Conservation (phyloP, 306 rosid species). For the Erythrophleum fordii region DNA sequence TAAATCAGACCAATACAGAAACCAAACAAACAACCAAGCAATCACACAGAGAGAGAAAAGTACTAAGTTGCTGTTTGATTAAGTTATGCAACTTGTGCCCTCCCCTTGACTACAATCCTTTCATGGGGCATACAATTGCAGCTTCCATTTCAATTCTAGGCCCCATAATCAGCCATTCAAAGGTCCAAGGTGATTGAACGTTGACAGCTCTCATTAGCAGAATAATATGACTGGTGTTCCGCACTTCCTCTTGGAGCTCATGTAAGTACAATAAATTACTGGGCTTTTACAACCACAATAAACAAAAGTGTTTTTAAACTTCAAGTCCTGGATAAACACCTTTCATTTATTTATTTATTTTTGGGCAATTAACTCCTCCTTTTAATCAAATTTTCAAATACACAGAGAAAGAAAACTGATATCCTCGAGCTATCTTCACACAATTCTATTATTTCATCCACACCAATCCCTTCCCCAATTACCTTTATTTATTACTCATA, state of each 20-base stretch:
- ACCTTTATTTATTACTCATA: not conserved
- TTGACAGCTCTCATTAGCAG: not conserved
- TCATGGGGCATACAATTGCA: not conserved
- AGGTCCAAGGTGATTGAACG: not conserved
- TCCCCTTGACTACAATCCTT: not conserved
- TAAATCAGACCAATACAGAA: slow-evolving; percentile 27
- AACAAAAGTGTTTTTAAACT: not conserved
- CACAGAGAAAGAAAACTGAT: not conserved
- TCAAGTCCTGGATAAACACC: not conserved
- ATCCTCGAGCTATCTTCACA: not conserved
- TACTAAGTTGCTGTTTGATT: not conserved
- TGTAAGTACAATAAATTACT: not conserved
- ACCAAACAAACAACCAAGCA: not conserved
- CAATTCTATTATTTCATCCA: not conserved
- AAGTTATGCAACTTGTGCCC: not conserved
- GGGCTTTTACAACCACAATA: not conserved
- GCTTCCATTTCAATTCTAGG: not conserved
- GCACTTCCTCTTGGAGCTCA: not conserved
- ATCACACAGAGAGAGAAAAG: not conserved
- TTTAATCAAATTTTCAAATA: not conserved
- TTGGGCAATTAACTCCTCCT: not conserved
- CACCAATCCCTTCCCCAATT: not conserved
- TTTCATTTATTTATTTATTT: not conserved
- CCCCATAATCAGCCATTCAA: not conserved
- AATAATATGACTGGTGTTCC: not conserved